phyloP scores from a whole-genome alignment of 441 rosid genomes.

The Croton setiger region DNA sequence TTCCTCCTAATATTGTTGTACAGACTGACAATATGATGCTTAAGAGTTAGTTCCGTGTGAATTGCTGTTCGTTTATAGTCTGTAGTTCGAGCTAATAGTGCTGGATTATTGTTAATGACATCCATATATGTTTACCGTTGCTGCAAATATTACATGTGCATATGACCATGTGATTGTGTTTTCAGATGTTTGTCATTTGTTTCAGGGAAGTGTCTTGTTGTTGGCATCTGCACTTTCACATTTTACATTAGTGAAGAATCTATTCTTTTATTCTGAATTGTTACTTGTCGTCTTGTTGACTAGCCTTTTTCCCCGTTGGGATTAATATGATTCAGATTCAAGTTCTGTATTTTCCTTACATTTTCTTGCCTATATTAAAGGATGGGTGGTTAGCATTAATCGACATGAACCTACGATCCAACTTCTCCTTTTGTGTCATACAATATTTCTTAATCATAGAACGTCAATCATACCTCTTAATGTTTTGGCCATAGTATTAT shows the following conservation, averaged over 20 bases:
- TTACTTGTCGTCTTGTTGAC: neutral
- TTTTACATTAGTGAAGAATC: neutral
- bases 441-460: neutral
- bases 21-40: neutral
- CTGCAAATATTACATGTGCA: neutral
- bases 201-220: neutral
- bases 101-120: neutral
- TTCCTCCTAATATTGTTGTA: constrained; percentile 11
- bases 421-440: neutral
- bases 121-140: neutral
- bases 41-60: neutral
- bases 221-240: neutral
- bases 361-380: neutral
- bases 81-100: neutral
- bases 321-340: neutral
- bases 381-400: neutral
- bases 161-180: neutral
- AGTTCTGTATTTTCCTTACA: neutral
- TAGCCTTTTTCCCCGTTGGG: neutral
- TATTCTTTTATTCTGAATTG: neutral
- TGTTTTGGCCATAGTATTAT: neutral
- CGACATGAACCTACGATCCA: neutral
- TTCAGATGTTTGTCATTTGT: neutral
- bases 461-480: neutral
- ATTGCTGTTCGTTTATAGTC: neutral